These are phyloP conservation scores for Casaregolazyma suthepensis DNA, from an alignment of 1,139 yeast species.

Conservation along the genomic window DNA sequence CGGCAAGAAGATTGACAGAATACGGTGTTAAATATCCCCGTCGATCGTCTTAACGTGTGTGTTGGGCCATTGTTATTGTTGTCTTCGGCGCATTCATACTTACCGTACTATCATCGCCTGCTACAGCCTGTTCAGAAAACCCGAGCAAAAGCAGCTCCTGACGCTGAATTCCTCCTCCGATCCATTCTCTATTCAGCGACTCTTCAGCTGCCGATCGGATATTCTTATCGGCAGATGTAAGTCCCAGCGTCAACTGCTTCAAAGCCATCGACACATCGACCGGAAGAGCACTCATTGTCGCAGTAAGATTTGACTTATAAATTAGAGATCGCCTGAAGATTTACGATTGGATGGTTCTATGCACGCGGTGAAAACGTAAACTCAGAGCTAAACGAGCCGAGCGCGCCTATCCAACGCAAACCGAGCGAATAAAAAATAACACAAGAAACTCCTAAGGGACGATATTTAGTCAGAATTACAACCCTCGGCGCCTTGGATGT, in stretches of 20 bases:
- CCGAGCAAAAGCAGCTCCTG: slow-evolving; percentile 68
- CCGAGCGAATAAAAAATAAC: neutral
- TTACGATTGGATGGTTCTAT: neutral
- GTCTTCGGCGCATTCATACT: slow-evolving; percentile 21
- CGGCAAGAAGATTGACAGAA: neutral
- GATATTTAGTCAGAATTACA: neutral
- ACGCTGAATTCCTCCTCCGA: slow-evolving; percentile 39
- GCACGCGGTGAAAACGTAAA: neutral
- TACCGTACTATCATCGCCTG: slow-evolving; percentile 49
- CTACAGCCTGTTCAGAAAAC: slow-evolving; percentile 72
- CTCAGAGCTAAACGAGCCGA: neutral
- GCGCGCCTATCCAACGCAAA: neutral
- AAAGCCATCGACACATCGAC: slow-evolving; percentile 54
- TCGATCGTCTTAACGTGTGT: neutral
- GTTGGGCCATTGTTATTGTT: neutral
- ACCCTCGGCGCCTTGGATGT: neutral
- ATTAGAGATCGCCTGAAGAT: neutral
- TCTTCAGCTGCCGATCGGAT: slow-evolving; percentile 75
- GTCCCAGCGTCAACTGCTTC: slow-evolving; percentile 54
- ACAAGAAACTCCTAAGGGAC: neutral
- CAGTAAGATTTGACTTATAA: neutral
- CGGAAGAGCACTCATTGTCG: slow-evolving; percentile 39
- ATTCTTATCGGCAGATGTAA: slow-evolving; percentile 72
- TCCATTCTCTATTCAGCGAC: slow-evolving; percentile 69
- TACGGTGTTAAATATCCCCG: neutral